Conservation (phyloP, 2,329 filamentous ascomycete species). For the Fusarium subglutinans region DNA sequence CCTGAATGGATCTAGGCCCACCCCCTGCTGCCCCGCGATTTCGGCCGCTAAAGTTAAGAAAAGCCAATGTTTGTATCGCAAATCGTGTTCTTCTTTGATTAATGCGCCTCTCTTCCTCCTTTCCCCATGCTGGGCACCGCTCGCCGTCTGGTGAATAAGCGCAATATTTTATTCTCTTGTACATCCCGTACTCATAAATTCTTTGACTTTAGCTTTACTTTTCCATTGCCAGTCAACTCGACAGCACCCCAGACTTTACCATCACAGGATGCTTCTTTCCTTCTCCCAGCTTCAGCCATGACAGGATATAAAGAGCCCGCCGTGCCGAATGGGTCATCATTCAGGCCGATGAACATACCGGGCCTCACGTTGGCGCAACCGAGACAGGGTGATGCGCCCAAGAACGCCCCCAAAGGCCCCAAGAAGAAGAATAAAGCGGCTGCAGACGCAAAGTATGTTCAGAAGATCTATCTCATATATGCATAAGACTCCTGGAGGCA, state of each 20-base stretch:
- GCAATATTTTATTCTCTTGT: neutral
- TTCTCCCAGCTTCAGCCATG: slow-evolving; percentile 10
- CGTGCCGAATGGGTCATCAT: neutral
- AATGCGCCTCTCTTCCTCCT: neutral
- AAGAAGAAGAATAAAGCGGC: neutral
- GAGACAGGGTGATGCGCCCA: neutral
- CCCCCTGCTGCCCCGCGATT: slow-evolving; percentile 13
- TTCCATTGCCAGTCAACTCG: neutral
- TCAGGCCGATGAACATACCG: slow-evolving; percentile 17
- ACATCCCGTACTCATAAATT: neutral
- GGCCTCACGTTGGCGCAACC: slow-evolving; percentile 29
- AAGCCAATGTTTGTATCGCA: slow-evolving; percentile 4
- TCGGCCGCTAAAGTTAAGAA: slow-evolving; percentile 1
- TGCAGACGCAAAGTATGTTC: neutral
- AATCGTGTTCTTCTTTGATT: neutral
- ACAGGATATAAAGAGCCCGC: slow-evolving; percentile 4
- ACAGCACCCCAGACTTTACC: neutral
- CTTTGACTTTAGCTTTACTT: neutral
- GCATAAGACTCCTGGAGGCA: neutral
- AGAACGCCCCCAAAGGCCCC: neutral
- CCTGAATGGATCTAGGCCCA: neutral
- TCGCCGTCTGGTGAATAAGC: neutral
- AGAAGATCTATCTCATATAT: neutral
- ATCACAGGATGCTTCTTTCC: slow-evolving; percentile 20
- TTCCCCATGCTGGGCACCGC: slow-evolving; percentile 16